Conservation (phyloP, 2,329 filamentous ascomycete species). For the Talaromyces sp. region DNA sequence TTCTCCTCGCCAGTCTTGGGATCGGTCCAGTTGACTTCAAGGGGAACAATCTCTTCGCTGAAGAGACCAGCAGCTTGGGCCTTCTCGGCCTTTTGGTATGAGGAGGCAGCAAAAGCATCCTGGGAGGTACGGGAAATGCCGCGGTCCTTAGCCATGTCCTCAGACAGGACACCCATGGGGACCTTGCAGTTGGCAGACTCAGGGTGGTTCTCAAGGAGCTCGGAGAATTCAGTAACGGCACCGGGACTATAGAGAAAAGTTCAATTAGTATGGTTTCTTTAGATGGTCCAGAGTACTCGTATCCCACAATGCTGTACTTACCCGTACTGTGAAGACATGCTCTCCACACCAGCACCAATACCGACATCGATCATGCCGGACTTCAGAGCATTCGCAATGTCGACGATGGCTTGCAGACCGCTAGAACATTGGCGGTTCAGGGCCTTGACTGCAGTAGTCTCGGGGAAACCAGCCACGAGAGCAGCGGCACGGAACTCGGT, state of each 20-base stretch:
- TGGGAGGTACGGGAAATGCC: slow-evolving; percentile 72
- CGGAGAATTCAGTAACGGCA: slow-evolving; percentile 91
- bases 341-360: slow-evolving; percentile 92
- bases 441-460: slow-evolving; percentile 78
- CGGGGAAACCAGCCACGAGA: slow-evolving; percentile 87
- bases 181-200: slow-evolving; percentile 96
- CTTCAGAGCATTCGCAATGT: slow-evolving; percentile 91
- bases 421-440: slow-evolving; percentile 95
- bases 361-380: slow-evolving; percentile 93
- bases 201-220: slow-evolving; percentile 77
- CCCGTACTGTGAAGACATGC: slow-evolving; percentile 93
- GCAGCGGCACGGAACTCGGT: slow-evolving; percentile 95
- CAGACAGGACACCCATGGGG: slow-evolving; percentile 90
- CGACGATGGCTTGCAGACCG: slow-evolving; percentile 87
- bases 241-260: slow-evolving; percentile 58
- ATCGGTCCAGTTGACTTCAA: slow-evolving; percentile 85
- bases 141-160: slow-evolving; percentile 90
- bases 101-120: slow-evolving; percentile 90
- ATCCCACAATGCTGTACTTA: slow-evolving; percentile 43
- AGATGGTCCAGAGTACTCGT: neutral
- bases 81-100: slow-evolving; percentile 84
- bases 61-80: slow-evolving; percentile 91
- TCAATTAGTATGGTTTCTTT: neutral
- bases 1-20: slow-evolving; percentile 86
- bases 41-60: slow-evolving; percentile 83